Conservation (phyloP, 2,329 filamentous ascomycete genomes). For the Cryphonectria naterciae region DNA sequence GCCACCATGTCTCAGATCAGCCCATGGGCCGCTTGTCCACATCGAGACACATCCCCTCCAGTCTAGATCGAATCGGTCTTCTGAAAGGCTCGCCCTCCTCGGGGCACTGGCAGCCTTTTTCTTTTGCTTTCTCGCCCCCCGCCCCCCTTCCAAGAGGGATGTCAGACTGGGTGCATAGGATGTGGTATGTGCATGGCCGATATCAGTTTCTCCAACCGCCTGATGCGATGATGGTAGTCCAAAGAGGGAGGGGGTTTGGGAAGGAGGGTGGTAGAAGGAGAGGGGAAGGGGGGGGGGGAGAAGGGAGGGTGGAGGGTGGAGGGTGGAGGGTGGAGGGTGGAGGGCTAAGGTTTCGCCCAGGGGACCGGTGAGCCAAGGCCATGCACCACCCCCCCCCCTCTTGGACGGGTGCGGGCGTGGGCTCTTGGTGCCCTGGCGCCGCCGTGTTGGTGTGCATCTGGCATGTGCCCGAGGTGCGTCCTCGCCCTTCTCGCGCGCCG, state of each 20-base stretch:
- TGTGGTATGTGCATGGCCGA: not conserved
- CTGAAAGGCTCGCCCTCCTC: not conserved
- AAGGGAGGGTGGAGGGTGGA: not conserved
- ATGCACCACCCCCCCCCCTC: no score
- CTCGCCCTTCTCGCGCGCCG: not conserved
- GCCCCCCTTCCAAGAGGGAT: not conserved
- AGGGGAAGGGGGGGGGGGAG: not conserved
- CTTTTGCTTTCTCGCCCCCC: not conserved
- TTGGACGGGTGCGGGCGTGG: no score
- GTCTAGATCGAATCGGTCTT: constrained; percentile 1
- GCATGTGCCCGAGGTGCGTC: not conserved
- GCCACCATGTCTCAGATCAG: constrained; percentile 17
- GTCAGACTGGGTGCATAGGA: not conserved
- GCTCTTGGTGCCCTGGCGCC: no score
- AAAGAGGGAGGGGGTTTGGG: not conserved
- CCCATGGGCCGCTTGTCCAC: constrained; percentile 3
- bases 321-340: not conserved
- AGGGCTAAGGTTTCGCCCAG: not conserved
- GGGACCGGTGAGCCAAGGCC: constrained; percentile 8
- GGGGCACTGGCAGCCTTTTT: not conserved
- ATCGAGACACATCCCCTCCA: constrained; percentile 7
- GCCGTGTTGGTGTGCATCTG: not conserved
- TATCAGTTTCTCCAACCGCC: not conserved
- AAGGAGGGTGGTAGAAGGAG: not conserved
- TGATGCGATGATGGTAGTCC: not conserved